Base-by-base conservation (phyloP, 2,329 filamentous ascomycete species). In the Neofusicoccum sp. region DNA sequence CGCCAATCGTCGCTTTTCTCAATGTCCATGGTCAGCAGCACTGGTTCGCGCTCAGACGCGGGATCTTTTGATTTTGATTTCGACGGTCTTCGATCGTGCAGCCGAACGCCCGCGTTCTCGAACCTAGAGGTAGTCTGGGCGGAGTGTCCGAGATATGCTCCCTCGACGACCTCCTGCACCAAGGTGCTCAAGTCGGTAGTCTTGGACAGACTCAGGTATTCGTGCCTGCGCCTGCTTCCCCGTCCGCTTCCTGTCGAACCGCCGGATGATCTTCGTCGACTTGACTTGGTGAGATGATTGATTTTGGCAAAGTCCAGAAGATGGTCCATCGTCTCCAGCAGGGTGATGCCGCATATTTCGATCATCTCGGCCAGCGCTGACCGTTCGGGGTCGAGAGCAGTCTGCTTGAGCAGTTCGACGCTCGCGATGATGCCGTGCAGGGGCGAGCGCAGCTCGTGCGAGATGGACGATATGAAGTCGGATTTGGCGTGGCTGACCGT, bases 21-120 rank as follows among this genome's bases (percentile, higher is more conserved):
- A 22, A 82, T 77, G 11, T 83, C 77, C 16, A 83, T 73, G 6
- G 83, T 73, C 1, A 81, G 73, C 3, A 50, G 6, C 3, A 63
- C 36, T 2, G 14, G 56, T 11, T 31, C 28, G 11, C n/a, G 14
- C 8, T 50, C 43, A 1, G 37, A 16, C 11, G 36, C 4, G 12
- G 33, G 9, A 44, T 1, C 16, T 4, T 29, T 6, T 22, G 14
- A 4, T 22, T 49, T 29, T 1, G 43, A 28, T 9, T 14, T 39
- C 31, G 31, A 29, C 4, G 41, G 4, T 14, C 22, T 11, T 8
- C 29, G 29, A 29, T 37, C 12, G 31, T 41, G 11, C 29, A 45
- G 4, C 3, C 14, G 41, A 3, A 8, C 22, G 29, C 12, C 5
- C 22, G n/a, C 36, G 8, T 29, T 12, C 3, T 54, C 39, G 9